A percentile compares a stretch with the other conserved stretches of the same genome.
Conservation (phyloP, 73 alveolate genomes). For the Paramecium pentaurelia region DNA sequence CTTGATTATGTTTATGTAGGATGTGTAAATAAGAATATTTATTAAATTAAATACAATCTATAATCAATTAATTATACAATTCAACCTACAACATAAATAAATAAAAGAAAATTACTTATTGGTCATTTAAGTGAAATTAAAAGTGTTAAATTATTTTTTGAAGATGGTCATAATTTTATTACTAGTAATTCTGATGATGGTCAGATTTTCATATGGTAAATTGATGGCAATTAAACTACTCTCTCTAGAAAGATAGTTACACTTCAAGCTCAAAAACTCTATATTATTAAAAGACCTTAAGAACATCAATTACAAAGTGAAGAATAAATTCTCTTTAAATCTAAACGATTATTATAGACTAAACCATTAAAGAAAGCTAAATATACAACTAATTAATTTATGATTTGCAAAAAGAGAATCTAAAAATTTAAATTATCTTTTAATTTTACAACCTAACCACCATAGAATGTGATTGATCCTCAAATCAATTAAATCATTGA, state of each 20-base stretch:
- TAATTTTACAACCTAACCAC: not conserved
- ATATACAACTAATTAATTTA: not conserved
- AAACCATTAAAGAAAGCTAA: conserved; percentile 22
- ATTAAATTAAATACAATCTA: not conserved
- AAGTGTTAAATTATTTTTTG: not conserved
- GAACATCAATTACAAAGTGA: not conserved
- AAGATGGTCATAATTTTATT: not conserved
- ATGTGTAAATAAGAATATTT: not conserved
- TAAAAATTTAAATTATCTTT: not conserved
- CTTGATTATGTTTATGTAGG: conserved; percentile 27
- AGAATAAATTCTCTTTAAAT: not conserved
- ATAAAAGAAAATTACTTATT: not conserved
- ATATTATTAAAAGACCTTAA: not conserved
- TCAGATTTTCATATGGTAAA: not conserved
- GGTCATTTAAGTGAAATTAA: conserved; percentile 7
- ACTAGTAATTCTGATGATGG: not conserved
- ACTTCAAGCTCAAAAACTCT: not conserved
- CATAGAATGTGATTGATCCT: not conserved
- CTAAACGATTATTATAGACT: not conserved
- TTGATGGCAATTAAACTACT: not conserved
- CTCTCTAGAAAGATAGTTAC: not conserved
- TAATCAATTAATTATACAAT: not conserved
- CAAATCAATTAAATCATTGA: not conserved
- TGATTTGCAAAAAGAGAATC: not conserved
- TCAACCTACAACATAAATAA: not conserved